phyloP scores from a whole-genome alignment of 805 yeast genomes.

The Lipomyces oligophaga region DNA sequence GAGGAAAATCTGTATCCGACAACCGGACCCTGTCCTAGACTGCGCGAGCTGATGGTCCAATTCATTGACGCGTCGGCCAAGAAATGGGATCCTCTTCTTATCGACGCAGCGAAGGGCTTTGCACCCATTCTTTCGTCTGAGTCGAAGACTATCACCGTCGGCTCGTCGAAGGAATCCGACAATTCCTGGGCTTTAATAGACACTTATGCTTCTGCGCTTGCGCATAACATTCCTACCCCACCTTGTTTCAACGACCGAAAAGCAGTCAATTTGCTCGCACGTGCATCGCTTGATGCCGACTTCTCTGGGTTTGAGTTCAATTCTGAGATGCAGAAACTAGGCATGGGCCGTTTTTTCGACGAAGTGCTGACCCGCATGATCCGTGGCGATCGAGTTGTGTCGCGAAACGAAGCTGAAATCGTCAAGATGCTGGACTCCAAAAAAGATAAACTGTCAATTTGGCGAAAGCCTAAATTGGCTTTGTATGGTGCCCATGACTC shows the following conservation, averaged over 20 bases:
- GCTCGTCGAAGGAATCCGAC: slow-evolving; percentile 2
- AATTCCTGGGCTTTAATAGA: slow-evolving; percentile 26
- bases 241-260: slow-evolving; percentile 11
- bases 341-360: slow-evolving; percentile 26
- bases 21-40: slow-evolving; percentile 18
- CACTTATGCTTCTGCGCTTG: slow-evolving; percentile 22
- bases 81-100: slow-evolving; percentile 27
- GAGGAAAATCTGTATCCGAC: slow-evolving; percentile 29
- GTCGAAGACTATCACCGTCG: slow-evolving; percentile 8
- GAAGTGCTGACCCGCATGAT: slow-evolving; percentile 25
- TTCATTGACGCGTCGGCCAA: slow-evolving; percentile 20
- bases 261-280: slow-evolving; percentile 13
- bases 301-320: slow-evolving; percentile 15
- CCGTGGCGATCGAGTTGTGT: slow-evolving; percentile 11
- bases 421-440: slow-evolving; percentile 6
- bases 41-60: slow-evolving; percentile 19
- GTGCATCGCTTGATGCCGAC: slow-evolving; percentile 22
- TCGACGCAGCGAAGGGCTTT: slow-evolving; percentile 11
- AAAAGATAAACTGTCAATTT: neutral
- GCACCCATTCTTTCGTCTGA: slow-evolving; percentile 5
- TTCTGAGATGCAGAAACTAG: slow-evolving; percentile 14
- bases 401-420: slow-evolving; percentile 12
- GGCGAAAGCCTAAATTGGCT: slow-evolving; percentile 16
- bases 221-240: slow-evolving; percentile 19
- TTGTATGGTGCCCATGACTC: slow-evolving; percentile 31